Evolutionary conservation across 305 asterid genomes (phyloP).

Genomic region (Solanum hybrid): DNA sequence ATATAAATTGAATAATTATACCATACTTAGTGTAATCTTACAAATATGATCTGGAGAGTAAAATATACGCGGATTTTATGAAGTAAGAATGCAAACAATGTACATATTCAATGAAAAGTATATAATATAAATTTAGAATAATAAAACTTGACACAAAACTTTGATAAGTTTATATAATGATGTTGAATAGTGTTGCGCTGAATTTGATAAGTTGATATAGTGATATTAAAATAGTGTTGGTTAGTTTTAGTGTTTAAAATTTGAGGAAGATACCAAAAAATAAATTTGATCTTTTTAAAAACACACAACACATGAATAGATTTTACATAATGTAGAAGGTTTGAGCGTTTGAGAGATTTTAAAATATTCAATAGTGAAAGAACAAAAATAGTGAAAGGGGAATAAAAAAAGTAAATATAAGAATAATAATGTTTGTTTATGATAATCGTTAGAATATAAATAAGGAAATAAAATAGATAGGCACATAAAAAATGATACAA

Average conservation of each 20-base stretch:
- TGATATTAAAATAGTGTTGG: neutral
- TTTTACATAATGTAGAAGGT: neutral
- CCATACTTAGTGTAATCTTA: neutral
- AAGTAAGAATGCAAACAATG: neutral
- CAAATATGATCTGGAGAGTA: neutral
- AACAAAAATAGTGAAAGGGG: neutral
- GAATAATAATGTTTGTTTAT: neutral
- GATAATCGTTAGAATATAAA: neutral
- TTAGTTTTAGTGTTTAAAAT: neutral
- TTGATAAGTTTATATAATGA: too few species aligned
- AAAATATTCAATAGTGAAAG: neutral
- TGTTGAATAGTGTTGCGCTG: too few species aligned
- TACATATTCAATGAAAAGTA: neutral
- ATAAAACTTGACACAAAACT: too few species aligned
- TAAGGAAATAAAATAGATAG: too few species aligned
- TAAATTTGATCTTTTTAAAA: too few species aligned
- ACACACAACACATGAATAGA: neutral
- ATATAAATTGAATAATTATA: neutral
- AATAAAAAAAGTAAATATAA: too few species aligned
- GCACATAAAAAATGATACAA: neutral
- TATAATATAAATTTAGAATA: too few species aligned
- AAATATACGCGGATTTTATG: too few species aligned
- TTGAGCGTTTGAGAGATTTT: neutral
- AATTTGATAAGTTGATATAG: too few species aligned
- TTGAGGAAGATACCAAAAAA: neutral